Base-by-base conservation (phyloP, 2,329 filamentous ascomycete genomes). In the Ampelomyces quisqualis region DNA sequence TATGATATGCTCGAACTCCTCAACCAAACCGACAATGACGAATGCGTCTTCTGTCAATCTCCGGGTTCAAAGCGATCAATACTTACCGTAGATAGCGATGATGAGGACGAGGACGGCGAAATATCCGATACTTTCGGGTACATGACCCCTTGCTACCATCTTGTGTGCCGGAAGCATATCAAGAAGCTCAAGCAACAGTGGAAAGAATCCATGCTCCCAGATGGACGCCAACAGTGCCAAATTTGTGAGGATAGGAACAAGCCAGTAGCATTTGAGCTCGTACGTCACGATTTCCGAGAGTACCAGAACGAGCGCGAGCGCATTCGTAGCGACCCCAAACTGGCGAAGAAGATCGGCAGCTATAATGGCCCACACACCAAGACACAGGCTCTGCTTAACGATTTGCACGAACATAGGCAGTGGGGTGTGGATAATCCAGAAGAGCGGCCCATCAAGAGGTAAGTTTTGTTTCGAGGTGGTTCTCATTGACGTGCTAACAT, bases 291-390 rank as follows among this genome's bases (percentile, higher is more conserved):
- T 7, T 70, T 77, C 33, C 67, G 76, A 34, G 67, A 71, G 23
- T 73, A 77, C 36, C 60, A 73, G 38, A 65, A 81, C 69, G 65
- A 79, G 73, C 62, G 79, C 73, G 83, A 70, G 67, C 81, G 62
- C 72, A 76, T 60, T 65, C 77, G 69, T 58, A 71, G 67, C 41
- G 76, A 69, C 61, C 62, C 71, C 2, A 83, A 78, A 48, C 72
- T 76, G 10, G 77, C 77, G 34, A 86, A 84, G 59, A 73, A 76
- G 34, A 59, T 85, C 8, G 81, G 80, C 17, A 80, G 75, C 29
- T 98, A 97, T 63, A 77, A 78, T 29, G 90, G 90, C 0, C 91
- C 91, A 0, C 90, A 95, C 60, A 95, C 90, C 4, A 98, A 98
- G 72, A 95, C 93, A 1, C 82, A 79, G 42, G 89, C 88, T 2